Evolutionary conservation across 305 asterid species (phyloP).

Genomic region (Nicotiana rustica): DNA sequence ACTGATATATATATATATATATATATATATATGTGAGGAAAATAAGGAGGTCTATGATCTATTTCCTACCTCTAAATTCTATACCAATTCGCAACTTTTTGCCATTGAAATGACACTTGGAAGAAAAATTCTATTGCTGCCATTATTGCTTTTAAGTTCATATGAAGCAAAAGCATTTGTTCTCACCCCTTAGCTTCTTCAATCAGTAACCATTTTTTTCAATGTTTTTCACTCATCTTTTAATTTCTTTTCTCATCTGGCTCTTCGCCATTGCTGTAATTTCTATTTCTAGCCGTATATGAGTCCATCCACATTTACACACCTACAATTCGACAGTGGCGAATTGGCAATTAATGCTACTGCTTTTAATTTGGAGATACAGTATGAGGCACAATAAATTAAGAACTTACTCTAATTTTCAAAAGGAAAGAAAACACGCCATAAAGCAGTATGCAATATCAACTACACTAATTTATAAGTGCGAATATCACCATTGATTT

Average conservation of each 20-base stretch:
- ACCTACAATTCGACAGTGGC: background rate
- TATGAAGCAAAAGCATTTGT: constrained; percentile 1
- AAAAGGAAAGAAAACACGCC: background rate
- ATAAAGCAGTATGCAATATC: background rate
- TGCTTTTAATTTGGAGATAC: too few relatives aligned
- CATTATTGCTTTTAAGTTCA: constrained; percentile 22
- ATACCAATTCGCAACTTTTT: background rate
- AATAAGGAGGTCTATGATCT: background rate
- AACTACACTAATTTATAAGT: background rate
- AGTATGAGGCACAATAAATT: background rate
- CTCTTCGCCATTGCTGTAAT: background rate
- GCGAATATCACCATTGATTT: constrained; percentile 14
- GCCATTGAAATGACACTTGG: background rate
- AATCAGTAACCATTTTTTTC: background rate
- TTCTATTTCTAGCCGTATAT: background rate
- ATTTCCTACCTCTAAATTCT: background rate
- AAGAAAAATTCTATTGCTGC: background rate
- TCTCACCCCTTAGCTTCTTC: background rate
- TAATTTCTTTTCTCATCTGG: background rate
- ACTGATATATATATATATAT: background rate
- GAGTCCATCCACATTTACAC: background rate
- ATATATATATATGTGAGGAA: too few relatives aligned
- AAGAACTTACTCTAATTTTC: background rate
- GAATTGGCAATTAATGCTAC: too few relatives aligned
- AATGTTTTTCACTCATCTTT: background rate